These are phyloP conservation scores for Quercus parvula DNA, from an alignment of 306 rosid genomes.

Conservation along the genomic window DNA sequence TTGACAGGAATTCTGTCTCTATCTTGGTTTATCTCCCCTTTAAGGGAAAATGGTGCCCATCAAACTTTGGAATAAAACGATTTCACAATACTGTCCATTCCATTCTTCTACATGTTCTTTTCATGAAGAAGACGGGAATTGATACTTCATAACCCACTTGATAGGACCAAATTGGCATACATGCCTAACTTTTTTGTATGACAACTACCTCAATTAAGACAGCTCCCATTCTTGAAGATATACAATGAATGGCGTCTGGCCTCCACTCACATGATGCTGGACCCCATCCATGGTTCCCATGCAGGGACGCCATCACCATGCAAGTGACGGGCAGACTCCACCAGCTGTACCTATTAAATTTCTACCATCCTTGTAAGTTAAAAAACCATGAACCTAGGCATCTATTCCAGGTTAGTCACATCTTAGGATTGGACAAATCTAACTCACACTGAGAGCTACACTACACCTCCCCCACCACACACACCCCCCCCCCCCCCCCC, in stretches of 20 bases:
- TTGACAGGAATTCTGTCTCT: not conserved
- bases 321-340: too few relatives aligned
- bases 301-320: too few relatives aligned
- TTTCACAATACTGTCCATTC: not conserved
- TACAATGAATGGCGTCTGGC: too few relatives aligned
- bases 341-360: too few relatives aligned
- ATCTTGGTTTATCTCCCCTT: not conserved
- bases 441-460: not conserved
- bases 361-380: not conserved
- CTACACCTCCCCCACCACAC: too few relatives aligned
- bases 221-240: not conserved
- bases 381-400: not conserved
- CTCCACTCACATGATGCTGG: too few relatives aligned
- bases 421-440: not conserved
- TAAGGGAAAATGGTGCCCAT: not conserved
- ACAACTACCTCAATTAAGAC: not conserved
- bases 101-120: not conserved
- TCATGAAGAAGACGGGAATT: not conserved
- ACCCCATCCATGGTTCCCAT: too few relatives aligned
- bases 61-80: not conserved
- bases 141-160: not conserved
- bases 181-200: not conserved
- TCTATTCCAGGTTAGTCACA: not conserved
- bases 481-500: too few relatives aligned
- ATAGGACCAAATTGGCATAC: not conserved